Percentiles rank a stretch among this genome's conserved stretches.
phyloP scores from a whole-genome alignment of 164 flowering plant genomes.

The Nymphaea colorata region DNA sequence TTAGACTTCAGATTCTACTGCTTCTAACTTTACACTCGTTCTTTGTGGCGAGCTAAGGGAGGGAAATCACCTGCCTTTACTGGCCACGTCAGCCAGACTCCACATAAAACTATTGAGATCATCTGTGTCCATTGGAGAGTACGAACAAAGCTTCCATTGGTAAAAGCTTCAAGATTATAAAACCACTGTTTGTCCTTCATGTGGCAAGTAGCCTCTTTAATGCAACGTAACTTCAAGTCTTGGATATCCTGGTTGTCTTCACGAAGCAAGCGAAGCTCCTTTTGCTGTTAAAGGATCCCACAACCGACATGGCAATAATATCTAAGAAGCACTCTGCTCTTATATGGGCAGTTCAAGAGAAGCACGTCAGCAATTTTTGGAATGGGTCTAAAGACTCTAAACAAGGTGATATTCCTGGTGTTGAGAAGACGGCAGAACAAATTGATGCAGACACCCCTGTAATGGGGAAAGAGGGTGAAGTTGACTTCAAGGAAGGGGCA shows the following conservation, averaged over 20 bases:
- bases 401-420: constrained; percentile 95
- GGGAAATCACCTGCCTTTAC: no score
- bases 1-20: no score
- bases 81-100: no score
- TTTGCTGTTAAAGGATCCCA: constrained; percentile 93
- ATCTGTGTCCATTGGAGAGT: no score
- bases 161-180: no score
- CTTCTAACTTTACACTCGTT: no score
- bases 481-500: constrained; percentile 91
- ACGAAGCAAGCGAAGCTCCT: constrained; percentile 95
- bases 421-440: constrained; percentile 88
- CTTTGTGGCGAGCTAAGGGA: no score
- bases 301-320: constrained; percentile 99
- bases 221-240: constrained; percentile 96
- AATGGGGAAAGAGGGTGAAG: constrained; percentile 89
- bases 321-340: constrained; percentile 82
- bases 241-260: constrained; percentile 87
- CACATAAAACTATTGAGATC: no score
- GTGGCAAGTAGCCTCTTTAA: constrained; percentile 2
- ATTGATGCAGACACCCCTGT: constrained; percentile 91
- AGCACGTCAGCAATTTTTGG: constrained; percentile 97
- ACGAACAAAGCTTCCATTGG: no score
- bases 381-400: constrained; percentile 93
- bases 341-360: constrained; percentile 83
- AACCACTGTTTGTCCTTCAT: no score